phyloP scores from a whole-genome alignment of 768 basidiomycete species.

The Naganishia antarctica region DNA sequence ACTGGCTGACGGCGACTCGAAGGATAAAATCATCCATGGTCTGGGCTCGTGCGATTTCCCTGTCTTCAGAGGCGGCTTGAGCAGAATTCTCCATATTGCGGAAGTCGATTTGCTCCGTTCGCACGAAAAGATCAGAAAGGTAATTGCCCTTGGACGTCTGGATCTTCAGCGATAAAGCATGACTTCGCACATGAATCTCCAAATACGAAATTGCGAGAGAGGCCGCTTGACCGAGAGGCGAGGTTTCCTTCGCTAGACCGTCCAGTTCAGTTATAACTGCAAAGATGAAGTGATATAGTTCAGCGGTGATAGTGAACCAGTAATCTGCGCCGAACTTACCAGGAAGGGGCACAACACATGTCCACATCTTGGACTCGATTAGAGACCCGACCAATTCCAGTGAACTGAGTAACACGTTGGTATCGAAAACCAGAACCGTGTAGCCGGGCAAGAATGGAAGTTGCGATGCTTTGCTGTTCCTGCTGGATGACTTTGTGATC shows the following conservation, averaged over 20 bases:
- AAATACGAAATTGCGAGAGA: slow-evolving; percentile 69
- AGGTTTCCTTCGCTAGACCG: slow-evolving; percentile 64
- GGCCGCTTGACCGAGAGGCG: slow-evolving; percentile 69
- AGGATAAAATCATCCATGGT: slow-evolving; percentile 95
- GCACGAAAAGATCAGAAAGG: slow-evolving; percentile 70
- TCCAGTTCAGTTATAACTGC: slow-evolving; percentile 96
- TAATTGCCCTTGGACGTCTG: slow-evolving; percentile 96
- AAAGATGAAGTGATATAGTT: neutral
- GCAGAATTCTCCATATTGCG: neutral
- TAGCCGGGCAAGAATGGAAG: slow-evolving; percentile 69
- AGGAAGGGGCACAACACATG: slow-evolving; percentile 81
- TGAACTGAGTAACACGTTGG: slow-evolving; percentile 86
- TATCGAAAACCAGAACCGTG: slow-evolving; percentile 85
- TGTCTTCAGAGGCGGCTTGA: slow-evolving; percentile 10
- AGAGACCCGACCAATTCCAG: slow-evolving; percentile 67
- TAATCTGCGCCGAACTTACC: slow-evolving; percentile 35
- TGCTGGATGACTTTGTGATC: slow-evolving; percentile 49
- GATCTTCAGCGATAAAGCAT: slow-evolving; percentile 75
- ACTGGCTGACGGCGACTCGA: slow-evolving; percentile 86
- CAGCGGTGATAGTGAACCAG: neutral
- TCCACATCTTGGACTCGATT: slow-evolving; percentile 77
- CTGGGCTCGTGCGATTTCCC: slow-evolving; percentile 56
- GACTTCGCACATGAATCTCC: slow-evolving; percentile 67
- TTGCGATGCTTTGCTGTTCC: neutral
- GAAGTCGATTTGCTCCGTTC: slow-evolving; percentile 79